Evolutionary conservation across 2,329 filamentous ascomycete genomes (phyloP), one percentile per base, ranked within the genome.

Genomic region (Rutstroemia sp.): DNA sequence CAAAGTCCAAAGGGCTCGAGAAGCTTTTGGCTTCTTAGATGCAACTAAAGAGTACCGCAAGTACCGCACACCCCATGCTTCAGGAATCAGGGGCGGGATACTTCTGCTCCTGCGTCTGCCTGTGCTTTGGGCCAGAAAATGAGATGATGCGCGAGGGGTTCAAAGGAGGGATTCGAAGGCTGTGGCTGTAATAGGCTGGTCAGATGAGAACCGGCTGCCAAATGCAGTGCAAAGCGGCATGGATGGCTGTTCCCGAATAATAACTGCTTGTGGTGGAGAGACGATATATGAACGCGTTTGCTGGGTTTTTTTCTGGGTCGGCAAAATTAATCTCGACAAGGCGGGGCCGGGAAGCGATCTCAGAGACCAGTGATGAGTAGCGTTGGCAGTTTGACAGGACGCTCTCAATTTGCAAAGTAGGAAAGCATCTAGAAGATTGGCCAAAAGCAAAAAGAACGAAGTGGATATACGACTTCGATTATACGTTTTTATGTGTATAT

Each of bases 151-250:
- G 44, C 10, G 44, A 23, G 44, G 38, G 38, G 37, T 44, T 21
- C 37, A 18, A 23, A 52, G 39, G 50, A 42, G 27, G 44, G 45
- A 45, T 46, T 46, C 39, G 34, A 53, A 21, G 16, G 42, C 34
- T 38, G 16, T 54, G 4, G 23, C 23, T 23, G 23, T 23, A 21
- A 39, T 48, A 54, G 52, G 42, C 27, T 30, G 27, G 10, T 54
- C 14, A 34, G 25, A 48, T 39, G 23, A 16, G 16, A 14, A 21
- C 30, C 38, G 30, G 19, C 30, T 54, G 44, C 42, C 48, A 54
- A 48, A 48, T 54, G 51, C 42, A 54, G 48, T 54, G 51, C 51
- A 49, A 30, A 49, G 46, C 34, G 47, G 44, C 42, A 53, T 53
- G 52, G 52, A 54, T 54, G 16, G 12, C n/a, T 27, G 47, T 27